Base-by-base conservation (phyloP, 345 rosid genomes). In the Trapa bicornis region DNA sequence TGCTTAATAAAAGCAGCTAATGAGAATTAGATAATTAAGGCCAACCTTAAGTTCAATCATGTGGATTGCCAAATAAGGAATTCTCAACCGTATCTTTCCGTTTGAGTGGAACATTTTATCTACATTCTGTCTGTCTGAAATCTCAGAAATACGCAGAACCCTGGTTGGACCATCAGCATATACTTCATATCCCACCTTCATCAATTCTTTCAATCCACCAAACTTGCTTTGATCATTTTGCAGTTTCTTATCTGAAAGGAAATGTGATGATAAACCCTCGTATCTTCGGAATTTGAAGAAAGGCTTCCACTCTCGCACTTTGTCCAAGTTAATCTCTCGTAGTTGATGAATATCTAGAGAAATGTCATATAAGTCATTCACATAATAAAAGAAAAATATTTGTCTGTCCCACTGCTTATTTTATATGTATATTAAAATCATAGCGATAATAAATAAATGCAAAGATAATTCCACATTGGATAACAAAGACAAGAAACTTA, bases 301-400 rank as follows among this genome's bases (percentile, higher is more conserved):
- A 66, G 97, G 86, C 81, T 88, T 93, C 98, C 98, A 93, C 15
- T 85, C 76, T 64, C 96, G 93, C 70, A 93, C 83, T 81, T 93
- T 93, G 77, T 93, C 98, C 83, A 93, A 80, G 82, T 83, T 89
- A 64, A 93, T 84, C 79, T 89, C 98, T 37, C 87, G 97, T 70
- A 80, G 67, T 36, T 76, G 80, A 71, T 84, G 80, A 79, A 81
- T 71, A 78, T 78, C 98, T 93, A 79, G 79, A 72, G 48, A 48
- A 73, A 73, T 70, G 72, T 37, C 42, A 79, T 66, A 16, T 43
- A 61, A 22, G 12, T 67, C 64, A 64, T 60, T 72, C 68, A 65
- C 4, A 47, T n/a, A 22, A 65, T 42, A 32, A 41, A 33, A 64
- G 36, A 14, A 17, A 38, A 42, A 65, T 14, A 58, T 32, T 58